Base-by-base conservation (phyloP, 2,329 filamentous ascomycete species). In the Trichophyton verrucosum region DNA sequence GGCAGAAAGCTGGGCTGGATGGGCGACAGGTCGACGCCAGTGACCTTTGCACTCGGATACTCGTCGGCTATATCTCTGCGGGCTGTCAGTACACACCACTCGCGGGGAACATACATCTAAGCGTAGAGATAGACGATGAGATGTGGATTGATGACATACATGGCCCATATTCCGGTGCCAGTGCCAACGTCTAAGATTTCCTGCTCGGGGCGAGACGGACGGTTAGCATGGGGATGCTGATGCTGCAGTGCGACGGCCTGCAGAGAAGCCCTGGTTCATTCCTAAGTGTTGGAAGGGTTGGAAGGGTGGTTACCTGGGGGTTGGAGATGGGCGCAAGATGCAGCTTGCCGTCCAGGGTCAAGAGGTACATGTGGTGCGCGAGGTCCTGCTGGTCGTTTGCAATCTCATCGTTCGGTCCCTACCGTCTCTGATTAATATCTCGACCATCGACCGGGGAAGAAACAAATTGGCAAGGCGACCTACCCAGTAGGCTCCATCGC, bases 1-100 rank as follows among this genome's bases (percentile, higher is more conserved):
- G 77, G 77, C 0, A 79, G 74, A 42, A 68, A 76, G 60, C 69
- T 67, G 3, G 77, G 78, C 64, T 80, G 78, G 56, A 80, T 80
- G 42, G 78, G 77, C 0, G 75, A 77, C 53, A 80, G 73, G 65
- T 80, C 78, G 22, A 73, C 76, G 44, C 78, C 79, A 3, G 73
- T 74, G 44, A 81, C 73, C 27, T 70, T 66, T 13, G 77, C 74
- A 24, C 67, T 68, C 5, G 74, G 73, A 61, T 73, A 67, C 47
- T 72, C 46, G 65, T 76, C 64, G 58, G 69, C 71, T 53, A 72
- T 66, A 44, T 69, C 67, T n/a, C 66, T 70, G 60, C 9, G 8
- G 30, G 13, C n/a, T 13, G 49, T 55, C 49, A 55, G 49, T 13
- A 8, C n/a, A 27, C 3, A 38, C 33, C 33, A 38, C 33, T 38